Evolutionary conservation across 1,284 basidiomycete species (phyloP).

Genomic region (Cystobasidium pallidum): DNA sequence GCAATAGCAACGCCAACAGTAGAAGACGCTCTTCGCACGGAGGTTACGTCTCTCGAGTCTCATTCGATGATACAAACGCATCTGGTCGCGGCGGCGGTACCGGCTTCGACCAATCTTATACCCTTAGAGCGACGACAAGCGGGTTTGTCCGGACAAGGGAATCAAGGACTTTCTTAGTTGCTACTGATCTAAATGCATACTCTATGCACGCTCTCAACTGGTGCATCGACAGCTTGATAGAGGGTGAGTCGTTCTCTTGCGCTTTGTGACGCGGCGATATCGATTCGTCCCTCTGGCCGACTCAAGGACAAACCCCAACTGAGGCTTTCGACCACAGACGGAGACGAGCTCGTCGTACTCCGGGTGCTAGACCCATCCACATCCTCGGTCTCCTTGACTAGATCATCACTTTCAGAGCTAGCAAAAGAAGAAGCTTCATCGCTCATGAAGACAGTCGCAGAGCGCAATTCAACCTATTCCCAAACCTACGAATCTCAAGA

Average conservation of each 20-base stretch:
- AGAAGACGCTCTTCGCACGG: slow-evolving; percentile 9
- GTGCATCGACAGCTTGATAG: slow-evolving; percentile 57
- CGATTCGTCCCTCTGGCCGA: no score
- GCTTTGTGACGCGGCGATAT: no score
- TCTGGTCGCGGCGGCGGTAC: slow-evolving; percentile 57
- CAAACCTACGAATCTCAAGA: slow-evolving; percentile 19
- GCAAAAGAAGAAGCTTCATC: slow-evolving; percentile 85
- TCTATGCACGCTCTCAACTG: slow-evolving; percentile 83
- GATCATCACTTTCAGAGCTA: slow-evolving; percentile 65
- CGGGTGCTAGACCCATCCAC: slow-evolving; percentile 68
- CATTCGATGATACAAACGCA: slow-evolving; percentile 75
- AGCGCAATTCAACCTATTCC: slow-evolving; percentile 72
- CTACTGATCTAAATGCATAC: slow-evolving; percentile 84
- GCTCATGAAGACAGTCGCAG: slow-evolving; percentile 78
- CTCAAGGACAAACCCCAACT: no score
- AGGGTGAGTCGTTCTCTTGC: slow-evolving; percentile 30
- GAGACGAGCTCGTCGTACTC: slow-evolving; percentile 90
- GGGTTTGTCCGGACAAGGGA: slow-evolving; percentile 76
- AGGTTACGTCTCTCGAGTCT: slow-evolving; percentile 82
- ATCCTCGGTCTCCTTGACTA: slow-evolving; percentile 46
- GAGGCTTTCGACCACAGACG: slow-evolving; percentile 71
- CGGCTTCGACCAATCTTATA: slow-evolving; percentile 53
- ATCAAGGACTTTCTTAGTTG: slow-evolving; percentile 88
- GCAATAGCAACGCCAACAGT: not conserved
- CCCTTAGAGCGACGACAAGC: slow-evolving; percentile 75